Base-by-base conservation (phyloP, 805 yeast genomes). In the Metschnikowia colocasiae region DNA sequence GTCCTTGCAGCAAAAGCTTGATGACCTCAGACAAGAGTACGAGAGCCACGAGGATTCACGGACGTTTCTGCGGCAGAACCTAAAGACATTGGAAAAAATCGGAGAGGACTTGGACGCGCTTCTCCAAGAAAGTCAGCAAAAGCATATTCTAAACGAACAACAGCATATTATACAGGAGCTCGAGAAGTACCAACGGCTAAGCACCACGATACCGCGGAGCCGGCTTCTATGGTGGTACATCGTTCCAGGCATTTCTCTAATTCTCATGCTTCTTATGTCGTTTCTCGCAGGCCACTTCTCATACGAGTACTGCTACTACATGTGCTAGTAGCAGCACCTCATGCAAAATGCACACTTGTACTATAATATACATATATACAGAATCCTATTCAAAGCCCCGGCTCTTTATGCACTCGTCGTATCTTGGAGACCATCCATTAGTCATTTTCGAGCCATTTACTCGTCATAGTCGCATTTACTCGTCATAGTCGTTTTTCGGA, bases 401-500 rank as follows among this genome's bases (percentile, higher is more conserved):
- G 39, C 39, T 35, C 18, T n/a, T 25, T 9, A 31, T 16, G 15
- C 8, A 13, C 20, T 22, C 6, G 23, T 4, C 6, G 23, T 22
- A 22, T n/a, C n/a, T n/a, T n/a, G n/a, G n/a, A 25, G 27, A 6
- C 27, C 27, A 25, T 25, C 27, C 27, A n/a, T n/a, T n/a, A n/a
- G n/a, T n/a, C n/a, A n/a, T n/a, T n/a, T n/a, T n/a, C n/a, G n/a
- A n/a, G n/a, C n/a, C n/a, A n/a, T n/a, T n/a, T n/a, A n/a, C n/a
- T n/a, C n/a, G n/a, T n/a, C n/a, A n/a, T n/a, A n/a, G n/a, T n/a
- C n/a, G 13, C n/a, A 27, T n/a, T 54, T 59, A 72, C 29, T 66
- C 72, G 60, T 90, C 95, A 67, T 90, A 94, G 69, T 94, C 98
- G 60, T 87, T 84, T 40, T 74, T 62, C 16, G 98, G 97, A 20